Base-by-base conservation (phyloP, 257 asterid species). In the Fraxinus excelsior region DNA sequence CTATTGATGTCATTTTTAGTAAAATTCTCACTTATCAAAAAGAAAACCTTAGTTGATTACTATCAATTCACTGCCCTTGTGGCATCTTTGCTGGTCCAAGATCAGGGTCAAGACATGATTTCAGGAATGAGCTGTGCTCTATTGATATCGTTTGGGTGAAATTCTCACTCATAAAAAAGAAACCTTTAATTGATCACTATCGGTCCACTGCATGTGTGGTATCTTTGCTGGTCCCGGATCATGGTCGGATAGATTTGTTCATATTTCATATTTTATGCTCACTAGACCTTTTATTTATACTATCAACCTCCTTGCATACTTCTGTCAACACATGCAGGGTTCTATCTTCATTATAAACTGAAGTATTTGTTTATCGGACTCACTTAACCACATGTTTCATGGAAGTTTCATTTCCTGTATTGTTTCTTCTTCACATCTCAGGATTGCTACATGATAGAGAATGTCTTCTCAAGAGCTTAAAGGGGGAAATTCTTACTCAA, bases 361-460 rank as follows among this genome's bases (percentile, higher is more conserved):
- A 28, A 11, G n/a, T 28, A 3, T 34, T 76, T 9, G 44, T 38
- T 38, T 38, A 38, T 38, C 44, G 1, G 44, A 38, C 60, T 46
- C 23, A 49, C 16, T 67, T 5, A 32, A 18, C 46, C 25, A 46
- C 16, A 35, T 72, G 56, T 32, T 76, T 49, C 42, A 31, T 76
- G 62, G 56, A 44, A 72, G 49, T 76, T 34, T 76, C 65, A 66
- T 9, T 71, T 51, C 16, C 7, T 37, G 51, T 49, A 56, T 51
- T 73, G 28, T 32, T 38, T 62, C 76, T 78, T 26, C 58, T 64
- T 51, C 56, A 26, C 46, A 73, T 81, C 80, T 77, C 89, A 96
- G 99, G 99, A 78, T 80, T 96, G 82, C 82, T 93, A 71, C 89
- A 96, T 84, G 99, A 96, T 80, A 92, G 99, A 82, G 99, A 96